phyloP scores from a whole-genome alignment of 2,329 filamentous ascomycete genomes.

The Magnaporthiopsis incrustans region DNA sequence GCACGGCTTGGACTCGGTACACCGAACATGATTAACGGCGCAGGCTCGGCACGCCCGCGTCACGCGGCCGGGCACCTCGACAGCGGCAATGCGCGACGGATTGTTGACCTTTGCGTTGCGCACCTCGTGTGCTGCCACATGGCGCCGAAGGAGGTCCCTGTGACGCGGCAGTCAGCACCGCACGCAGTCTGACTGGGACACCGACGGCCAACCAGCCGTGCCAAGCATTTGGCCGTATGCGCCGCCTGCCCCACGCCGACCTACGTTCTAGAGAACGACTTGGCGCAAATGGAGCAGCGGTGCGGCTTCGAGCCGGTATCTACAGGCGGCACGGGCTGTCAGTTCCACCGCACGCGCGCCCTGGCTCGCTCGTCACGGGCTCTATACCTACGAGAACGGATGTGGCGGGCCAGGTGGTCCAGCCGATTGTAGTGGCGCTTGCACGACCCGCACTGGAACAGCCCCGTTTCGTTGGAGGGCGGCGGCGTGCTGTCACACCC shows the following conservation, averaged over 20 bases:
- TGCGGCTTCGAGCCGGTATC: background rate
- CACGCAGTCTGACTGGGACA: too few species aligned
- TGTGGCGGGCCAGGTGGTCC: conserved; percentile 6
- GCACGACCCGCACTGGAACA: conserved; percentile 5
- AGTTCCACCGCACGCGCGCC: too few species aligned
- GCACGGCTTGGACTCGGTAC: conserved; percentile 4
- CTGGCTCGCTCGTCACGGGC: too few species aligned
- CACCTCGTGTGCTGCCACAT: conserved; percentile 1
- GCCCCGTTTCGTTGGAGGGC: too few species aligned
- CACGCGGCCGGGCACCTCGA: background rate
- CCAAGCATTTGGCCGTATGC: too few species aligned
- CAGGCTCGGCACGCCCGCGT: background rate
- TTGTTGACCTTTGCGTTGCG: background rate
- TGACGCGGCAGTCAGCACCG: background rate
- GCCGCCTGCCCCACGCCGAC: too few species aligned
- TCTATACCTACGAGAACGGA: background rate
- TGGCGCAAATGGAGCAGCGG: conserved; percentile 4
- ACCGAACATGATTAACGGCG: conserved; percentile 2
- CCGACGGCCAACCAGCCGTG: too few species aligned
- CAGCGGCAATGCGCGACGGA: background rate
- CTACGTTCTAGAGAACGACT: background rate
- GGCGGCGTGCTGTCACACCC: too few species aligned
- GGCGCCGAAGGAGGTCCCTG: background rate
- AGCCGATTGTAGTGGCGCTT: background rate
- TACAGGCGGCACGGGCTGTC: background rate